These are phyloP conservation scores for Pseudogymnoascus sp. DNA, from an alignment of 2,329 filamentous ascomycete species.

Conservation along the genomic window DNA sequence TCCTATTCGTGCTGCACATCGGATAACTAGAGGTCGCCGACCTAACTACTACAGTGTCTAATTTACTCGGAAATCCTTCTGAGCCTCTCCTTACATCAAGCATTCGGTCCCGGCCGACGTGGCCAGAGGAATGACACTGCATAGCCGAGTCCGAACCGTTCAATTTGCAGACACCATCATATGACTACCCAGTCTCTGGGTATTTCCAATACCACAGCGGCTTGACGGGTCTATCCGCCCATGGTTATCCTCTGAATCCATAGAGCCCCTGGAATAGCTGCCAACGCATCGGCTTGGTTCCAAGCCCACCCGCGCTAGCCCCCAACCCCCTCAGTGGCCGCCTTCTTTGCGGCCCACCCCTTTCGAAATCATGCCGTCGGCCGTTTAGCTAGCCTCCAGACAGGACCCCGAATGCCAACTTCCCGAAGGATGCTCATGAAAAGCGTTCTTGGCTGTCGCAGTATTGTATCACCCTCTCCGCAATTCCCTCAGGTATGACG, in stretches of 20 bases:
- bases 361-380: not conserved
- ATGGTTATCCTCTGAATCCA: not conserved
- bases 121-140: not conserved
- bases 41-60: not conserved
- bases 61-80: not conserved
- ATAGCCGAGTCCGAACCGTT: not conserved
- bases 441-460: slow-evolving; percentile 26
- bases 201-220: slow-evolving; percentile 10
- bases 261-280: slow-evolving; percentile 4
- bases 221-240: slow-evolving; percentile 6
- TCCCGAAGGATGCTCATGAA: slow-evolving; percentile 13
- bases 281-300: slow-evolving; percentile 3
- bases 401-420: not conserved
- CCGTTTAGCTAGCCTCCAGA: not conserved
- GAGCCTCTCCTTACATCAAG: not conserved
- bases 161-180: slow-evolving; percentile 7
- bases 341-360: slow-evolving; percentile 5
- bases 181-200: slow-evolving; percentile 7
- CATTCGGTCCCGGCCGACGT: not conserved
- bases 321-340: slow-evolving; percentile 7
- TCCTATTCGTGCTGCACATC: slow-evolving; percentile 6
- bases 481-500: slow-evolving; percentile 61
- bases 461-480: slow-evolving; percentile 25
- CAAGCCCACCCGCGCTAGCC: not conserved
- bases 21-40: not conserved